Conservation (phyloP, 495 filamentous ascomycete species). For the Xylaria cubensis region DNA sequence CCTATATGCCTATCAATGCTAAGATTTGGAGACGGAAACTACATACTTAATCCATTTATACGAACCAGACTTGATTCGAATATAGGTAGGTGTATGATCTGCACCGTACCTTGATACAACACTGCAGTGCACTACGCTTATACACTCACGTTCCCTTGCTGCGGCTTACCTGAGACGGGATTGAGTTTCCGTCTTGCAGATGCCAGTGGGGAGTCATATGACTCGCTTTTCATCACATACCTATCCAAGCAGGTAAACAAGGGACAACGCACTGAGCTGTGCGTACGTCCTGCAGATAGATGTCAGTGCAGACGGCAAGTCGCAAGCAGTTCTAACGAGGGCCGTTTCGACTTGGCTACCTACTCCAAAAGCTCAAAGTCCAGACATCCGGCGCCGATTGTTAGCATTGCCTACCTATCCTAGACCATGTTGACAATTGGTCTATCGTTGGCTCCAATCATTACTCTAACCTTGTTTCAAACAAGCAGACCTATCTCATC, state of each 20-base stretch:
- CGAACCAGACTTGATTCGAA: not conserved
- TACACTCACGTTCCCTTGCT: not conserved
- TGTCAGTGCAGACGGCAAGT: not conserved
- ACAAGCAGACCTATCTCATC: not conserved
- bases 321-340: not conserved
- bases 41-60: not conserved
- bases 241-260: slow-evolving; percentile 1
- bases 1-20: not conserved
- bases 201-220: slow-evolving; percentile 17
- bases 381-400: not conserved
- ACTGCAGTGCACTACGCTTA: not conserved
- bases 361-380: not conserved
- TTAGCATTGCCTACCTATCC: not conserved
- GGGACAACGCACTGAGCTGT: not conserved
- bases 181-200: slow-evolving; percentile 19
- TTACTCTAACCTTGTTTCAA: not conserved
- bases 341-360: not conserved
- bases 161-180: slow-evolving; percentile 12
- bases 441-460: not conserved
- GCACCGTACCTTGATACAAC: not conserved
- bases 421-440: not conserved
- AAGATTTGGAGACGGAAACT: not conserved
- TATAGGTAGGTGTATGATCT: not conserved
- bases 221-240: not conserved
- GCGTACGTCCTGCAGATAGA: slow-evolving; percentile 16